phyloP scores from a whole-genome alignment of 1,284 basidiomycete species.

The Trichosporon sp. region DNA sequence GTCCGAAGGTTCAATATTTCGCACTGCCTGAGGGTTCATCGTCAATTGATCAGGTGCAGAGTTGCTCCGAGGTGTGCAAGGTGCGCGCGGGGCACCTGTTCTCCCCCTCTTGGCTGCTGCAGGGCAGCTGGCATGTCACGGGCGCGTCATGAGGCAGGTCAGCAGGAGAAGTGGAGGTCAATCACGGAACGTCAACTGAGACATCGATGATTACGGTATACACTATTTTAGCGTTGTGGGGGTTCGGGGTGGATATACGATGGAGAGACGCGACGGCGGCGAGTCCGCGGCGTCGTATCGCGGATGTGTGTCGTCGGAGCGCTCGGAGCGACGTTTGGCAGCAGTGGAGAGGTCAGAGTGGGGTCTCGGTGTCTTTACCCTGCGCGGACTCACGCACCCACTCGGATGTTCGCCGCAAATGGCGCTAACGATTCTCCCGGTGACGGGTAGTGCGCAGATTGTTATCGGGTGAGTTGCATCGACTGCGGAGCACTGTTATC shows the following conservation, averaged over 20 bases:
- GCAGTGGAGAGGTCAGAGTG: neutral
- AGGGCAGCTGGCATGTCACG: neutral
- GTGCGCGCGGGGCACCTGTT: neutral
- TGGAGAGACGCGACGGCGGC: too few species aligned
- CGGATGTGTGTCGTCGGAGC: neutral
- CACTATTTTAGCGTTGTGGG: neutral
- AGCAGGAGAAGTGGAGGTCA: neutral
- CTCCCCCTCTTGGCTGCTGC: too few species aligned
- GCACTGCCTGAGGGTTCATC: neutral
- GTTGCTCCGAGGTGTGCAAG: neutral
- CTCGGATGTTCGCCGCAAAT: neutral
- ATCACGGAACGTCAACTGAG: neutral
- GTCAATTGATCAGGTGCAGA: neutral
- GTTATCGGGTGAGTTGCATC: neutral
- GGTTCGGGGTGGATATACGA: neutral
- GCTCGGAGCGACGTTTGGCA: neutral
- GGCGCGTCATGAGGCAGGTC: neutral
- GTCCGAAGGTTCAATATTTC: neutral
- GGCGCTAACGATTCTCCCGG: neutral
- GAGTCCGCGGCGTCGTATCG: neutral
- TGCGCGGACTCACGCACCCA: neutral
- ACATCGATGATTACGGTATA: neutral
- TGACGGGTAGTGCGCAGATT: neutral
- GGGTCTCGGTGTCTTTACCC: neutral
- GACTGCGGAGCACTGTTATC: neutral